A percentile compares a stretch with the other conserved stretches of the same genome.
phyloP scores from a whole-genome alignment of 495 filamentous ascomycete species.

The Tuber melanosporum region DNA sequence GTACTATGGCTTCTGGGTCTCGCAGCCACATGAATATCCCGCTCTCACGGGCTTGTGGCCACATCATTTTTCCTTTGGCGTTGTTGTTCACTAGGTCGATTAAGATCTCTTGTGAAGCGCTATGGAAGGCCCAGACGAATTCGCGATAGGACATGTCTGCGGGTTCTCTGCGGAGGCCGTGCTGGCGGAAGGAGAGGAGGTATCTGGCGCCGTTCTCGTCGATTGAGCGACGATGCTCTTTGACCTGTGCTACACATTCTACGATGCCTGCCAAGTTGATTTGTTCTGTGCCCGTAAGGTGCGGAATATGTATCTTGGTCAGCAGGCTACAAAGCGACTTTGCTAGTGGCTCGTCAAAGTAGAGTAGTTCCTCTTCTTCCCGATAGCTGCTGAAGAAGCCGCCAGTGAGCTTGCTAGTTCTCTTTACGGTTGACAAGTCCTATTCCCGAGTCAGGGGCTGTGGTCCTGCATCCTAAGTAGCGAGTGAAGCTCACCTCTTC shows the following conservation, averaged over 20 bases:
- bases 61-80: constrained; percentile 68
- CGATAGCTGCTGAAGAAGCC: constrained; percentile 47
- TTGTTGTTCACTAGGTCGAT: constrained; percentile 78
- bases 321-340: constrained; percentile 67
- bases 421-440: constrained; percentile 46
- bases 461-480: constrained; percentile 36
- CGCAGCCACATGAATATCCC: constrained; percentile 95
- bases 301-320: constrained; percentile 65
- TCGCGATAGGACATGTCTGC: constrained; percentile 81
- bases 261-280: constrained; percentile 81
- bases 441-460: constrained; percentile 28
- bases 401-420: constrained; percentile 52
- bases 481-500: constrained; percentile 45
- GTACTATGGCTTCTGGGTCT: constrained; percentile 54
- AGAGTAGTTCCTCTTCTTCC: constrained; percentile 38
- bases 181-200: constrained; percentile 81
- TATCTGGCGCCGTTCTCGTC: constrained; percentile 90
- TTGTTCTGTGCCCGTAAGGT: constrained; percentile 81
- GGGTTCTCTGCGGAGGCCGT: constrained; percentile 58
- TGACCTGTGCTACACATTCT: constrained; percentile 79
- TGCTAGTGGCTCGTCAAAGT: constrained; percentile 68
- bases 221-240: constrained; percentile 83
- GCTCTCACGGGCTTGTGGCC: constrained; percentile 76
- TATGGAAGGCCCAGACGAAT: constrained; percentile 91
- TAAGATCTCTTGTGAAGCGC: constrained; percentile 84